phyloP scores from a whole-genome alignment of 305 asterid species.

The Solanum hybrid region DNA sequence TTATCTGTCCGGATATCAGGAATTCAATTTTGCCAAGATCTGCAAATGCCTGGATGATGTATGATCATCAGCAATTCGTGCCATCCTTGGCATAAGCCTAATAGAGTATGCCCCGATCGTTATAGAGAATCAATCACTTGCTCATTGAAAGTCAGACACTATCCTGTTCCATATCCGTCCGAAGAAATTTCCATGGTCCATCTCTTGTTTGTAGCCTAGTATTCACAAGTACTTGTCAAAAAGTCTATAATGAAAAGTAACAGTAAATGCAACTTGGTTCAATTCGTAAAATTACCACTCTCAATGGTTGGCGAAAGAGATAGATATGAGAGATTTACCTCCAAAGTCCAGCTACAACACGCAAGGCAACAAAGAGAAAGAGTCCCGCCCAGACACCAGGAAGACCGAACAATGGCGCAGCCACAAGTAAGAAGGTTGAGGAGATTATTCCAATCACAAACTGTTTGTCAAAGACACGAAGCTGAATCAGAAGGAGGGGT shows the following conservation, averaged over 20 bases:
- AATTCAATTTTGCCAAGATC: background rate
- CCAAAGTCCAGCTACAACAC: constrained; percentile 66
- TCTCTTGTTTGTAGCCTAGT: constrained; percentile 57
- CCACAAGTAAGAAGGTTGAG: constrained; percentile 47
- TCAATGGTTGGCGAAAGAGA: background rate
- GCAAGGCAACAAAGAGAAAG: constrained; percentile 79
- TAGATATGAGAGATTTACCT: constrained; percentile 34
- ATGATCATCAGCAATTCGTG: background rate
- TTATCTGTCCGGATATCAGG: background rate
- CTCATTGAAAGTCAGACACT: constrained; percentile 13
- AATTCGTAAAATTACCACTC: background rate
- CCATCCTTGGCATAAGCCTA: background rate
- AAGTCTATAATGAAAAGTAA: background rate
- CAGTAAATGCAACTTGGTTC: background rate
- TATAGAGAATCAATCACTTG: background rate
- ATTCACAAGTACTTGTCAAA: constrained; percentile 8
- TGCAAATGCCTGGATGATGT: background rate
- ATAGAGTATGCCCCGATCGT: background rate
- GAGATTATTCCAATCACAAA: constrained; percentile 58
- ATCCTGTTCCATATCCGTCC: constrained; percentile 38
- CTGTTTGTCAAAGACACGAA: constrained; percentile 27
- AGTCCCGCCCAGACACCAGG: constrained; percentile 86
- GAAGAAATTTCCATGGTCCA: constrained; percentile 79
- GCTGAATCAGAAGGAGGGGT: constrained; percentile 3
- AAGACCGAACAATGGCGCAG: constrained; percentile 63